These are phyloP conservation scores for Arthrobotrys pseudoclavata DNA, from an alignment of 2,329 filamentous ascomycete genomes.

Conservation along the genomic window DNA sequence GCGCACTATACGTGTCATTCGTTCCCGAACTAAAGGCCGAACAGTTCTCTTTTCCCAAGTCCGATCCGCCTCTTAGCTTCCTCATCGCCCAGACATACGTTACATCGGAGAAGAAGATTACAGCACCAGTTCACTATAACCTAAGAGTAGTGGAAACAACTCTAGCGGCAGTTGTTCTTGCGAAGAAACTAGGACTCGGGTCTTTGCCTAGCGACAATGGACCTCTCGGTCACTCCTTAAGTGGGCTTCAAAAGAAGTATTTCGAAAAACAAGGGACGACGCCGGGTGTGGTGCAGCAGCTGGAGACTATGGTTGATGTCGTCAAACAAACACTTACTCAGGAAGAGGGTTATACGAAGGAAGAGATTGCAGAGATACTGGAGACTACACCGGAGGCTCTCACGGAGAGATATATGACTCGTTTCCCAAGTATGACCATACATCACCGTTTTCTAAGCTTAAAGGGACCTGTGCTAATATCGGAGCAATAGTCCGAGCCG, in stretches of 20 bases:
- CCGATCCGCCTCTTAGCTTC: constrained; percentile 86
- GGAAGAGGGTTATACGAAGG: constrained; percentile 86
- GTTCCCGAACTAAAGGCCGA: constrained; percentile 80
- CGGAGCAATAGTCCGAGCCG: constrained; percentile 75
- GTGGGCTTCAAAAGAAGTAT: constrained; percentile 87
- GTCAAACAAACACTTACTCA: constrained; percentile 79
- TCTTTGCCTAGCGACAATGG: constrained; percentile 81
- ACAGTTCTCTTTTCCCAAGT: constrained; percentile 84
- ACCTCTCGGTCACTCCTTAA: constrained; percentile 84
- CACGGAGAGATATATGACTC: constrained; percentile 82
- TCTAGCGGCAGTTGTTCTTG: constrained; percentile 79
- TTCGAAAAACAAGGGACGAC: constrained; percentile 72
- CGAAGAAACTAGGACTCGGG: constrained; percentile 73
- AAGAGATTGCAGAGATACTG: constrained; percentile 82
- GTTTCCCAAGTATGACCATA: constrained; percentile 73
- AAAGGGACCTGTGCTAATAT: background rate
- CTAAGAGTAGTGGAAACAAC: constrained; percentile 95
- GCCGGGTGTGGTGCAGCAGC: constrained; percentile 73
- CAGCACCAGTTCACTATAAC: constrained; percentile 94
- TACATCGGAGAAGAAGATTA: constrained; percentile 92
- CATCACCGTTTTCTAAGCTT: background rate
- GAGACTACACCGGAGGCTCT: constrained; percentile 78
- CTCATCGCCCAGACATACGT: constrained; percentile 96
- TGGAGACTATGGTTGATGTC: constrained; percentile 79
- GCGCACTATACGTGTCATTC: constrained; percentile 91